Conservation (phyloP, 306 rosid species). For the Acmispon strigosus region DNA sequence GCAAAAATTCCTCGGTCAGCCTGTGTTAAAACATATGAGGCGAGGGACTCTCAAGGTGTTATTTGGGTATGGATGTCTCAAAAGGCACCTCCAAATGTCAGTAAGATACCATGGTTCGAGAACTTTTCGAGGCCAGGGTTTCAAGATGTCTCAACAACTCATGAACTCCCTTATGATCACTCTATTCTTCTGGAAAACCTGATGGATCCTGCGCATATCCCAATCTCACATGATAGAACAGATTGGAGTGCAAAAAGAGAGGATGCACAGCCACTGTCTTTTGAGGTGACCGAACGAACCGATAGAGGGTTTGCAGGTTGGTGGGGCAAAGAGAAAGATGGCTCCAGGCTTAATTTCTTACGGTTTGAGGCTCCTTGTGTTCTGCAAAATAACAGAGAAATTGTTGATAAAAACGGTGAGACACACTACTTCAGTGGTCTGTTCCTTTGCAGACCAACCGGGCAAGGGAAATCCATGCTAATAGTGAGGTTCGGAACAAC, state of each 20-base stretch:
- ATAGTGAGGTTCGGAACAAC: conserved; percentile 89
- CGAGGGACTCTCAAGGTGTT: conserved; percentile 88
- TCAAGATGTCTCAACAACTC: conserved; percentile 66
- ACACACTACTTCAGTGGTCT: conserved; percentile 65
- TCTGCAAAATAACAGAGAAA: conserved; percentile 75
- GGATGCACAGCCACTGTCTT: conserved; percentile 69
- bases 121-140: conserved; percentile 83
- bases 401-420: conserved; percentile 51
- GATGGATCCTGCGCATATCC: conserved; percentile 96
- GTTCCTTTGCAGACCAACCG: conserved; percentile 90
- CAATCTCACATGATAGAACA: conserved; percentile 94
- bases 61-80: conserved; percentile 98
- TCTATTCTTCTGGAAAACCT: conserved; percentile 91
- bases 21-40: conserved; percentile 69
- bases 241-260: conserved; percentile 83
- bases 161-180: conserved; percentile 97
- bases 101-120: conserved; percentile 83
- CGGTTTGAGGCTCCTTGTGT: conserved; percentile 83
- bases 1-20: conserved; percentile 89
- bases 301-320: conserved; percentile 91
- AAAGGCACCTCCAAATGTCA: conserved; percentile 52
- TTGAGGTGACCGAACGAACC: conserved; percentile 70
- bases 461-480: conserved; percentile 93
- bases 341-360: conserved; percentile 44
- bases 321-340: conserved; percentile 73